Conservation (phyloP, 139 green algal genomes). For the Chlorella sp. region DNA sequence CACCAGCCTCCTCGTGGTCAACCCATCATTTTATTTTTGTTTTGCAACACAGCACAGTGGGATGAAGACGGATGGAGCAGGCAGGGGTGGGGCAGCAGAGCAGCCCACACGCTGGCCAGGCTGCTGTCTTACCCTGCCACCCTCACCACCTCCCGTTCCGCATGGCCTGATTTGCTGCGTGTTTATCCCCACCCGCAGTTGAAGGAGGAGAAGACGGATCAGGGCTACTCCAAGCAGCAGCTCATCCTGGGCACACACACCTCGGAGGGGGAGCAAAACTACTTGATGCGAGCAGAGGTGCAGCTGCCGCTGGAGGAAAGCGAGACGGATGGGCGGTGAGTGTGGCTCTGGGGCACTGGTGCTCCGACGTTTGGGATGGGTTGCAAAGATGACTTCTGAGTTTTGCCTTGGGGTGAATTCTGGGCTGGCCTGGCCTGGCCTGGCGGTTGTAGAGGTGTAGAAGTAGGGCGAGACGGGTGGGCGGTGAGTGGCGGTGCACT, state of each 20-base stretch:
- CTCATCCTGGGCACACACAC: slow-evolving; percentile 99
- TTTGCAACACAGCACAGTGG: no score
- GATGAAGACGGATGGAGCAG: no score
- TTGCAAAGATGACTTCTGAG: no score
- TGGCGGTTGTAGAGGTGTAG: background rate
- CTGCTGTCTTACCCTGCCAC: no score
- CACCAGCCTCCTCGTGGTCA: no score
- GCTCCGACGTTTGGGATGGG: background rate
- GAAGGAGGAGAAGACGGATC: slow-evolving; percentile 45
- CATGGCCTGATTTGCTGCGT: no score
- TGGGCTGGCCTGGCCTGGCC: no score
- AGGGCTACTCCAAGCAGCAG: slow-evolving; percentile 88
- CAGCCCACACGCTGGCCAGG: no score
- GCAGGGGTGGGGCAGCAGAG: no score
- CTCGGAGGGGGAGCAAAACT: slow-evolving; percentile 98
- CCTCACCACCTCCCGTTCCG: no score
- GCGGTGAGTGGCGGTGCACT: background rate
- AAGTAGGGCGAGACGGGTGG: background rate
- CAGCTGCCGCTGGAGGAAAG: slow-evolving; percentile 92
- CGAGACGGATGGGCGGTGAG: slow-evolving; percentile 74
- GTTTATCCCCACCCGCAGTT: background rate
- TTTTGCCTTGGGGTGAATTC: no score
- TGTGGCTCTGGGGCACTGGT: slow-evolving; percentile 10
- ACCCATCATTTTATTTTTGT: no score
- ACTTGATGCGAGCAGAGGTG: slow-evolving; percentile 97